Percentiles rank a stretch among this genome's conserved stretches.
phyloP scores from a whole-genome alignment of 1,139 yeast genomes.

The Candida labiduridarum region DNA sequence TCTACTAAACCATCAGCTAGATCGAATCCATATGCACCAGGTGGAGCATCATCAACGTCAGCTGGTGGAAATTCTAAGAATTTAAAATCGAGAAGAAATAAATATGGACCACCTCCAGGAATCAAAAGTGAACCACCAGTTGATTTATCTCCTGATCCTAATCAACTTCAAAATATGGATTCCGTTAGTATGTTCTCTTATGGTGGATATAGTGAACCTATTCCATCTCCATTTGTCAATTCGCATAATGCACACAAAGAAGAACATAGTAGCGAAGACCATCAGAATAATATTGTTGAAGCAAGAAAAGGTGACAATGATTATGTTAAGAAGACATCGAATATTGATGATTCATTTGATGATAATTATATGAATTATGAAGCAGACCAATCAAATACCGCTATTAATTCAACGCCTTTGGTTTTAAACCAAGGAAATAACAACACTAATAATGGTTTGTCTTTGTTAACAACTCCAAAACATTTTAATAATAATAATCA shows the following conservation, averaged over 20 bases:
- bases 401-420: conserved; percentile 14
- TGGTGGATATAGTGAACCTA: conserved; percentile 18
- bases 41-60: not conserved
- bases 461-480: not conserved
- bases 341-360: conserved; percentile 37
- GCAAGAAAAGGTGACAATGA: not conserved
- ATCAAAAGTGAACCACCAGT: conserved; percentile 19
- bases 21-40: conserved; percentile 47
- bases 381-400: not conserved
- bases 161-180: conserved; percentile 14
- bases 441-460: conserved; percentile 10
- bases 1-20: conserved; percentile 16
- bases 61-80: conserved; percentile 18
- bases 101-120: conserved; percentile 35
- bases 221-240: conserved; percentile 5
- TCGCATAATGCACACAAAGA: conserved; percentile 8
- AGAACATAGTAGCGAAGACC: not conserved
- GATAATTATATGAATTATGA: conserved; percentile 6
- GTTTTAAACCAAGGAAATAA: conserved; percentile 10
- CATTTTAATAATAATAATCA: not conserved
- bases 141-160: conserved; percentile 11
- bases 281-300: not conserved
- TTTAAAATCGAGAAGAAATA: conserved; percentile 21
- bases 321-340: conserved; percentile 14
- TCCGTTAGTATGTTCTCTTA: conserved; percentile 42